Base-by-base conservation (phyloP, 2,329 filamentous ascomycete genomes). In the Pseudogymnoascus sp. region DNA sequence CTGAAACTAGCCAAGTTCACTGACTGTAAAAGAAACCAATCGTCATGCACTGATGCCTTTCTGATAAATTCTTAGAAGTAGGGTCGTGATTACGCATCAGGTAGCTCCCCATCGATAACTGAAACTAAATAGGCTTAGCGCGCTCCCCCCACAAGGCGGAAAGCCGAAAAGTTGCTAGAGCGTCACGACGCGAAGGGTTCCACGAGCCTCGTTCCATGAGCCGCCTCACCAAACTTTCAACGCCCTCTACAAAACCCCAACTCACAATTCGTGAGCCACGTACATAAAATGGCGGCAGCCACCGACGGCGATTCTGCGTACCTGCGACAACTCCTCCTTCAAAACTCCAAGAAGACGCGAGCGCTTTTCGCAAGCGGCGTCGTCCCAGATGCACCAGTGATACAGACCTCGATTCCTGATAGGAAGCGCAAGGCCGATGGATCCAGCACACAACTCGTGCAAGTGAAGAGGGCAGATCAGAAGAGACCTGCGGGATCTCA, bases 331-430 rank as follows among this genome's bases (percentile, higher is more conserved):
- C 70, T 78, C 25, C 70, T 79, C 62, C 70, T 72, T 60, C 71
- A 73, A 67, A 79, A 79, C 64, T 75, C 75, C 18, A 76, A 73
- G 65, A 70, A 71, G 64, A 69, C 77, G 18, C 73, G 74, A 65
- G 67, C 73, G 12, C 69, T 78, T 58, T 79, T 75, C 66, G 68
- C 72, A 62, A 73, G 67, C 20, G 64, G 66, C 57, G 58, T 50
- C 11, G 41, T 35, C 5, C 38, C 47, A 50, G 61, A 61, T 58
- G 43, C 41, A 35, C 57, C 61, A 6, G 18, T 35, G 41, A 35
- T 54, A 7, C 28, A 60, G 58, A 60, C 36, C 2, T 39, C 39
- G 18, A 54, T 38, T 22, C 18, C 58, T 9, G 47, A 62, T 25
- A 39, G 61, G 74, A 66, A 67, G 22, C 43, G 57, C 20, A 63